phyloP scores from a whole-genome alignment of 2,329 filamentous ascomycete species.

The Arthrobotrys sinensis region DNA sequence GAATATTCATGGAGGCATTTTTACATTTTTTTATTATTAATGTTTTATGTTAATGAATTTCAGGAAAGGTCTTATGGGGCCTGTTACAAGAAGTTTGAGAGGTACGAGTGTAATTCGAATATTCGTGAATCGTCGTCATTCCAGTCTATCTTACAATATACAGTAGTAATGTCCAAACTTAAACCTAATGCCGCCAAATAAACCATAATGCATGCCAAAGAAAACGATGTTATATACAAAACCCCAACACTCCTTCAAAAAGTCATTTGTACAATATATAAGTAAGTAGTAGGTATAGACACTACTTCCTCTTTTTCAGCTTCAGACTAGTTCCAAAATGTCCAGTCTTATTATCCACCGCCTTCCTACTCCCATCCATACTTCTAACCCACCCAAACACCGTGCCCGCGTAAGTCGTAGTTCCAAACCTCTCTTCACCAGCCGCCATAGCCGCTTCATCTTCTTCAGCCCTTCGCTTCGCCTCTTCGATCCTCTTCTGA shows the following conservation, averaged over 20 bases:
- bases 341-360: constrained; percentile 4
- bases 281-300: too few relatives aligned
- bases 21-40: not conserved
- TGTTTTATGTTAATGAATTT: too few relatives aligned
- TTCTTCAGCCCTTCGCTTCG: constrained; percentile 1
- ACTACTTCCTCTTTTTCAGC: not conserved
- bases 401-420: not conserved
- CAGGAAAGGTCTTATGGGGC: not conserved
- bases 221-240: not conserved
- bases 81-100: too few relatives aligned
- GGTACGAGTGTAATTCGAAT: too few relatives aligned
- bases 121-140: constrained; percentile 1
- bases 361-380: constrained; percentile 12
- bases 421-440: not conserved
- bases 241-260: not conserved
- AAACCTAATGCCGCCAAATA: not conserved
- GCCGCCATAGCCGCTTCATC: not conserved
- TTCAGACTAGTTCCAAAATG: not conserved
- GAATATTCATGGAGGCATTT: constrained; percentile 2
- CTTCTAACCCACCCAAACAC: constrained; percentile 30
- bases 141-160: not conserved
- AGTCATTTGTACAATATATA: not conserved
- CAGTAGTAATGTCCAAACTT: not conserved
- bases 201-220: not conserved
- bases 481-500: not conserved